Evolutionary conservation across 139 green algal species (phyloP).

Genomic region (Coelastrella sp.): DNA sequence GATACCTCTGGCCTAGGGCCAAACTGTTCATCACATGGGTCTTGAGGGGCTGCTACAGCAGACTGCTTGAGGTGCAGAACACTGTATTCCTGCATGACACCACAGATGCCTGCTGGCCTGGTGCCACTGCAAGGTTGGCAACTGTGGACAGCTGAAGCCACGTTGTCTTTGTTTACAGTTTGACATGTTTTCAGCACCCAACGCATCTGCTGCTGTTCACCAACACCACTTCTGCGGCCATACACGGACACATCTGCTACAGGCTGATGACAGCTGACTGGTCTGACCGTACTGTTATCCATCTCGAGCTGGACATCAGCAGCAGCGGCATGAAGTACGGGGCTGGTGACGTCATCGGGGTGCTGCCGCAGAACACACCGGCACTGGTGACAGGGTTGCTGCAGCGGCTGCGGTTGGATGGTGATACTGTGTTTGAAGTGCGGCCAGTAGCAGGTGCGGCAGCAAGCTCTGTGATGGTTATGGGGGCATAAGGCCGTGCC

Average conservation of each 20-base stretch:
- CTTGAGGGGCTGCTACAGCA: too few relatives aligned
- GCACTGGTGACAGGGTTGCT: conserved; percentile 75
- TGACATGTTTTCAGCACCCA: background rate
- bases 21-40: too few relatives aligned
- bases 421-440: conserved; percentile 69
- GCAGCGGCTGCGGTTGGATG: conserved; percentile 64
- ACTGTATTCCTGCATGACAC: too few relatives aligned
- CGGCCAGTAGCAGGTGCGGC: conserved; percentile 17
- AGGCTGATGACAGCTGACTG: conserved; percentile 70
- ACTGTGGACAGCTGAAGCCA: too few relatives aligned
- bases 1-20: too few relatives aligned
- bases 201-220: background rate
- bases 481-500: too few relatives aligned
- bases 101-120: too few relatives aligned
- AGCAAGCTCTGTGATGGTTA: too few relatives aligned
- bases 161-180: too few relatives aligned
- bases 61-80: too few relatives aligned
- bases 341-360: conserved; percentile 90
- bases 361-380: conserved; percentile 84
- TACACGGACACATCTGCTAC: background rate
- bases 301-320: conserved; percentile 86
- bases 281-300: conserved; percentile 87
- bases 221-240: too few relatives aligned
- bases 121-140: too few relatives aligned
- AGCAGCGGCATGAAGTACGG: conserved; percentile 79